These are phyloP conservation scores for Diutina pseudorugosa DNA, from an alignment of 1,139 yeast genomes.

Conservation along the genomic window DNA sequence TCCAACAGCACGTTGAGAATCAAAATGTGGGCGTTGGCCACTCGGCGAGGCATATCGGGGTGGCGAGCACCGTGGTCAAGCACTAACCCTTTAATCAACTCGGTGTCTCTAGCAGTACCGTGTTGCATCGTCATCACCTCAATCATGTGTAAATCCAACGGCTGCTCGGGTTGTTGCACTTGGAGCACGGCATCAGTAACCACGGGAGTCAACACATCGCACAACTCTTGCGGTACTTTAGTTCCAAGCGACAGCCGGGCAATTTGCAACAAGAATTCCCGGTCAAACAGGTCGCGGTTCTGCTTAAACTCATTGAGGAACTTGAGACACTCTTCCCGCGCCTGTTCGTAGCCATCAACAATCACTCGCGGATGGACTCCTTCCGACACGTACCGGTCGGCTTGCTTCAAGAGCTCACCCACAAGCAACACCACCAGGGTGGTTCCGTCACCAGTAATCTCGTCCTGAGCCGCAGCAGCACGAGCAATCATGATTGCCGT, in stretches of 20 bases:
- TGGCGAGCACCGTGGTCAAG: conserved; percentile 98
- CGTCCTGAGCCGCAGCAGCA: conserved; percentile 98
- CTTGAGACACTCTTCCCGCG: conserved; percentile 62
- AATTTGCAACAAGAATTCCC: conserved; percentile 83
- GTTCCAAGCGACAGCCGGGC: conserved; percentile 85
- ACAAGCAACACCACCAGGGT: conserved; percentile 93
- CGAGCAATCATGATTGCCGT: conserved; percentile 98
- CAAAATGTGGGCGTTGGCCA: conserved; percentile 72
- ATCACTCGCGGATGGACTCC: conserved; percentile 94
- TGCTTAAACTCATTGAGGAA: conserved; percentile 54
- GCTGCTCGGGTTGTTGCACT: conserved; percentile 42
- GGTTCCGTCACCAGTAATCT: conserved; percentile 98
- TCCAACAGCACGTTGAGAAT: conserved; percentile 90
- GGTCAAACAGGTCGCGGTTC: conserved; percentile 41
- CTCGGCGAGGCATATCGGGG: conserved; percentile 95
- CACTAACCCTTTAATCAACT: conserved; percentile 78
- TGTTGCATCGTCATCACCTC: conserved; percentile 99
- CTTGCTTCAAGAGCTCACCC: conserved; percentile 90
- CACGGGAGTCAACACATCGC: conserved; percentile 79
- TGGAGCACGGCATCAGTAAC: conserved; percentile 93
- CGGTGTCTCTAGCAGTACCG: conserved; percentile 73
- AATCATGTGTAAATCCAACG: conserved; percentile 88
- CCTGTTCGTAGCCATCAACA: conserved; percentile 90
- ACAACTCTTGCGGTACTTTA: conserved; percentile 64
- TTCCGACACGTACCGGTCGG: conserved; percentile 82